Evolutionary conservation across 257 asterid species (phyloP).

Genomic region (Solanum peruvianum): DNA sequence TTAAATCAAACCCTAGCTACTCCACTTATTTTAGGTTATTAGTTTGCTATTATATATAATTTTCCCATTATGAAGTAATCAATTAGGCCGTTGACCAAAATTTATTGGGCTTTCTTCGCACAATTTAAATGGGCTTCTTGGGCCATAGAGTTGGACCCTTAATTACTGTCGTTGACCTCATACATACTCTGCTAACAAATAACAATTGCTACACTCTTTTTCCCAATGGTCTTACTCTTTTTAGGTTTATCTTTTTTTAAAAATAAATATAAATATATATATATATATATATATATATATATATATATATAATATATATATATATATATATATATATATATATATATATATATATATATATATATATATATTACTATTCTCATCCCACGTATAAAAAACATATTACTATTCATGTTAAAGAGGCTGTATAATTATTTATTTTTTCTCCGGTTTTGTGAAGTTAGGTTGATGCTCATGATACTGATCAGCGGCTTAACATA

Average conservation of each 20-base stretch:
- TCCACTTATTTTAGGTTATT: no score
- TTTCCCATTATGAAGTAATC: background rate
- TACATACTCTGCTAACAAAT: background rate
- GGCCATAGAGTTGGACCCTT: background rate
- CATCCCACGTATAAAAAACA: background rate
- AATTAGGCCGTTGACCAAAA: background rate
- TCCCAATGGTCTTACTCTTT: background rate
- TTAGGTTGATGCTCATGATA: background rate
- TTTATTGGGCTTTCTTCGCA: background rate
- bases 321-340: no score
- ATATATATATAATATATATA: background rate
- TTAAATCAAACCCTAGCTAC: no score
- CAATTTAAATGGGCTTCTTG: background rate
- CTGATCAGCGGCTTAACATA: no score
- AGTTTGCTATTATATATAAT: no score
- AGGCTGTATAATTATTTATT: background rate
- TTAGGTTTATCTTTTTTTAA: background rate
- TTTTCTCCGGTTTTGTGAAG: background rate
- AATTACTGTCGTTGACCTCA: background rate
- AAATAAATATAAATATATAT: no score
- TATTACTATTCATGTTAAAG: background rate
- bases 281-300: no score
- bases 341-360: no score
- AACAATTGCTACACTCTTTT: background rate
- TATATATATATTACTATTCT: background rate